Base-by-base conservation (phyloP, 1,284 basidiomycete species). In the Boletus semigastroideus region DNA sequence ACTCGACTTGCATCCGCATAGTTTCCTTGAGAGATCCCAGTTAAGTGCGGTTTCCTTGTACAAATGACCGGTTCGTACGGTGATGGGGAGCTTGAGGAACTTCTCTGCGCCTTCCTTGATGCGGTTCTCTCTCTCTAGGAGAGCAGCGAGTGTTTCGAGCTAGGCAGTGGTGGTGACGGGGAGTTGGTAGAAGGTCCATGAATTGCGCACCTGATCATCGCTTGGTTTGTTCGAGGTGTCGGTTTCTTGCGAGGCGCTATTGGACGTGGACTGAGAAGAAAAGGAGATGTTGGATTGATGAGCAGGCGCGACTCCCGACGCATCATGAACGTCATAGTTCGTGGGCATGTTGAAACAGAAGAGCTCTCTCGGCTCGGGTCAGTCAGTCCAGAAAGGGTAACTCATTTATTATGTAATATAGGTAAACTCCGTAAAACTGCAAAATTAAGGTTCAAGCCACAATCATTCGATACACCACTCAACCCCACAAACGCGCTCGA, bases 101-200 rank as follows among this genome's bases (percentile, higher is more conserved):
- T 87, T 90, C 71, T 92, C 90, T 1, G 92, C 92, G 16, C 92
- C 92, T 68, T 92, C 90, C 65, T 84, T 89, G 61, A 94, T 91
- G 52, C 86, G 81, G 55, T 80, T 83, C 69, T 91, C 86, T 53
- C 86, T 75, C 56, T 82, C 79, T 37, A 92, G 77, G 66, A 84
- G 81, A 54, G 76, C 78, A 42, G 79, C 80, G 33, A 94, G 76
- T n/a, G 77, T 72, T 42, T 83, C 80, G 44, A 91, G 70, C 87
- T 93, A 56, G 16, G n/a, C 19, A 25, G 28, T 8, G 34, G 37
- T 53, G 19, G 47, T 62, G 49, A 52, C 36, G 38, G 10, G 28
- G 5, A 42, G 38, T 25, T 50, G 20, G 6, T 19, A 11, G 3
- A 51, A 1, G 42, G 31, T 30, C 40, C 11, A 37, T 55, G 22